phyloP scores from a whole-genome alignment of 495 filamentous ascomycete genomes.

The Chaetomium fimeti region DNA sequence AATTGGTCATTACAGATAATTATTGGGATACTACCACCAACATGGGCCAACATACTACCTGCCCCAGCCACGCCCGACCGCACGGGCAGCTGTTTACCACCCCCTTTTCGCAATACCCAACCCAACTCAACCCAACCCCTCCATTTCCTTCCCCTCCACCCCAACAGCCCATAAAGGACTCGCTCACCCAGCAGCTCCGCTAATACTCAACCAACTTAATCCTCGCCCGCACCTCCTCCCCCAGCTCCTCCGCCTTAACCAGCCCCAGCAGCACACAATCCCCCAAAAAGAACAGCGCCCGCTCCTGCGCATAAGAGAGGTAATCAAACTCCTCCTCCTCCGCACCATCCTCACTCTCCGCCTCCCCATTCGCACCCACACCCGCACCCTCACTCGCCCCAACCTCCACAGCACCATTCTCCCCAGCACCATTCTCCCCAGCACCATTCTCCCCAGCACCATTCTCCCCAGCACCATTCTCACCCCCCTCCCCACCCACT shows the following conservation, averaged over 20 bases:
- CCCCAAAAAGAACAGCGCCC: constrained; percentile 90
- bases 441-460: constrained; percentile 25
- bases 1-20: neutral
- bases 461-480: neutral
- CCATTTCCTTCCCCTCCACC: neutral
- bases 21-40: neutral
- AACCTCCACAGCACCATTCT: too few species aligned
- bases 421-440: constrained; percentile 30
- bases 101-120: too few species aligned
- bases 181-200: neutral
- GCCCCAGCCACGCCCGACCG: neutral
- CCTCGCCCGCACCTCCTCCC: constrained; percentile 54
- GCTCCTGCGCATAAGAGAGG: constrained; percentile 82
- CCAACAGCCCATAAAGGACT: too few species aligned
- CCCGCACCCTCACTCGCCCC: too few species aligned
- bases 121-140: too few species aligned
- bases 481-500: constrained; percentile 10
- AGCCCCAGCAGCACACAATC: constrained; percentile 75
- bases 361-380: constrained; percentile 22
- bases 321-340: constrained; percentile 79
- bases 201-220: constrained; percentile 63
- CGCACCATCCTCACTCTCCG: constrained; percentile 41
- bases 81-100: too few species aligned
- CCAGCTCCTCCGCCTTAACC: constrained; percentile 69
- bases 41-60: neutral